Base-by-base conservation (phyloP, 164 flowering plant species). In the Warburgia ugandensis region DNA sequence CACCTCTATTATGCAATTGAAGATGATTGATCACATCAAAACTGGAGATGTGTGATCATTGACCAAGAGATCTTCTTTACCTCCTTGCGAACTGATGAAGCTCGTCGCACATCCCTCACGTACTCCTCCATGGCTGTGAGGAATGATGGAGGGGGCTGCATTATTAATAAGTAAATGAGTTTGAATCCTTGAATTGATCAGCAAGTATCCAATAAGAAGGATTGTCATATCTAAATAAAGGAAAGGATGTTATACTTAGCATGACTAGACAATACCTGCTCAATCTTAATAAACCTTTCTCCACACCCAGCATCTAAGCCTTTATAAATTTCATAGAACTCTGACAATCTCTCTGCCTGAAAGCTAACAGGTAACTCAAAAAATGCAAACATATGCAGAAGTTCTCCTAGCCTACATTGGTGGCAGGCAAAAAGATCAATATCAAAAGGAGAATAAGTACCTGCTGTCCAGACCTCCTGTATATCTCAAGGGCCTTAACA, bases 91-190 rank as follows among this genome's bases (percentile, higher is more conserved):
- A 71, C 62, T 17, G 76, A 56, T 36, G 94, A 86, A 57, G 64
- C 59, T 48, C 78, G 77, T 46, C 96, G 96, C 65, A 96, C 99
- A 29, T 94, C 99, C 66, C 69, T 79, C 10, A 94, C 90, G 65
- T 86, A 94, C 70, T 94, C 99, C 62, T 89, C 99, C 99, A 94
- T 94, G 55, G 99, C 80, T 71, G 83, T 91, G 58, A 86, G 44
- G 66, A 94, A 94, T 58, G 99, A 94, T 66, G 84, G 72, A 37
- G 92, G 97, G 26, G 99, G 86, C 99, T 94, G 73, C 70, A 43
- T 39, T 40, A 51, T 41, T 16, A 38, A 57, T 5, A 56, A 58
- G 52, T 1, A 59, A 51, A n/a, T n/a, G 1, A 20, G 33, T 38
- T 20, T 22, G 27, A 37, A 48, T 11, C 23, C 9, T 23, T 22